Evolutionary conservation across 1,139 yeast species (phyloP).

Genomic region (Suhomyces anneliseae): DNA sequence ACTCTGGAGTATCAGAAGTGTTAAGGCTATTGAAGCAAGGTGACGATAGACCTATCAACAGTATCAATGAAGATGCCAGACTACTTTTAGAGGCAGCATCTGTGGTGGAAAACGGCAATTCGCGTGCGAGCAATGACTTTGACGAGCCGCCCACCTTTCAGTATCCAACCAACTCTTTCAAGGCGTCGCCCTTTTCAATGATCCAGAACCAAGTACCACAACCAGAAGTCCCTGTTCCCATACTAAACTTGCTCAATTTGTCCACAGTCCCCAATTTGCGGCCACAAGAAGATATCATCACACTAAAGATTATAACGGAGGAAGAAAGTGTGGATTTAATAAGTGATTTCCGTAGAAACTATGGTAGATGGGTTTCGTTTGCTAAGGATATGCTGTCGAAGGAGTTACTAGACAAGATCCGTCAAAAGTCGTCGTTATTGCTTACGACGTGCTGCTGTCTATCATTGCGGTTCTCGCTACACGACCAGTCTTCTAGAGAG

Average conservation of each 20-base stretch:
- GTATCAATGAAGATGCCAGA: constrained; percentile 22
- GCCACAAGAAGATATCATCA: constrained; percentile 42
- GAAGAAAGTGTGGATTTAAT: constrained; percentile 52
- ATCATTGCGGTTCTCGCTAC: constrained; percentile 51
- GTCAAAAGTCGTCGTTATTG: constrained; percentile 58
- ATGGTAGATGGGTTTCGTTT: constrained; percentile 78
- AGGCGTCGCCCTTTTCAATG: constrained; percentile 52
- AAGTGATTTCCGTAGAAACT: constrained; percentile 61
- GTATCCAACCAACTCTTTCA: constrained; percentile 40
- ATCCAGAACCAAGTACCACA: constrained; percentile 35
- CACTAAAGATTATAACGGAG: constrained; percentile 49
- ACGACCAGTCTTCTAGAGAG: constrained; percentile 21
- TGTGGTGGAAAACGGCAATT: background rate
- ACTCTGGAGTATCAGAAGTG: constrained; percentile 35
- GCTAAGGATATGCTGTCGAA: constrained; percentile 56
- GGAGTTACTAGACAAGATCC: constrained; percentile 51
- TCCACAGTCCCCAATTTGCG: constrained; percentile 9
- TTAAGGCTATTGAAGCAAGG: constrained; percentile 23
- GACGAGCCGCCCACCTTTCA: constrained; percentile 31
- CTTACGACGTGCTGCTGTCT: constrained; percentile 66
- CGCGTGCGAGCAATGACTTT: background rate
- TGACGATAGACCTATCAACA: constrained; percentile 1
- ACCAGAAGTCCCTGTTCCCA: constrained; percentile 42
- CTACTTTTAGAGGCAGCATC: constrained; percentile 25
- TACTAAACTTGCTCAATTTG: constrained; percentile 40